Evolutionary conservation across 1,284 basidiomycete species (phyloP), one percentile per base, ranked within the genome.

Genomic region (Anthracocystis panici-leucophaei): DNA sequence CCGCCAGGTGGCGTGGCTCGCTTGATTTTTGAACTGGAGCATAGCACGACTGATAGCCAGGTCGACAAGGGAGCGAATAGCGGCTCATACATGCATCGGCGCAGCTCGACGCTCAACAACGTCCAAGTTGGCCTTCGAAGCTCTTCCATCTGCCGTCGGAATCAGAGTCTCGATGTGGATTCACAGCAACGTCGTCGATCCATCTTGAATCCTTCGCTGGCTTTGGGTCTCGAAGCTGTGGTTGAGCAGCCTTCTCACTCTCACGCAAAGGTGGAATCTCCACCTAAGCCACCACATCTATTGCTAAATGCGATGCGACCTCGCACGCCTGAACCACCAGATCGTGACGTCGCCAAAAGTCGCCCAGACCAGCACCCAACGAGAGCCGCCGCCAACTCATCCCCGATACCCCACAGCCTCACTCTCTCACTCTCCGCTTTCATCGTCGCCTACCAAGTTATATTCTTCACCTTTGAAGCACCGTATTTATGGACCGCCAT

Each of bases 401-500:
- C 25, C 16, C 16, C 16, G 6, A 40, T 25, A 50, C 21, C 0
- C 20, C 57, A 5, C 35, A 12, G 46, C 2, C 57, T 64, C 12
- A 29, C 41, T 16, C 35, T 46, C 3, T 27, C 57, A 0, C 50
- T 70, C 11, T 33, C 25, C 18, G 29, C 40, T 2, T 56, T 50
- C 29, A 21, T 46, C 18, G 3, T 67, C 8, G 31, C 57, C 25
- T 66, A 65, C 33, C 61, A 69, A 33, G 48, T 33, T 1, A 27
- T 59, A 0, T 65, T 70, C 25, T 66, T 69, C 53, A 57, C 57
- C 20, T 75, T 69, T 20, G 62, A 61, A 42, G 55, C 66, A 0
- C 38, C 63, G 0, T 70, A 56, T n/a, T 52, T 63, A 1, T 75
- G 72, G 66, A 21, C 38, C 21, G 40, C 56, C 2, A 21, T 66